Percentiles rank a stretch among this genome's conserved stretches.
Conservation (phyloP, 371 early-diverging fungal species). For the Rhizomucor miehei region DNA sequence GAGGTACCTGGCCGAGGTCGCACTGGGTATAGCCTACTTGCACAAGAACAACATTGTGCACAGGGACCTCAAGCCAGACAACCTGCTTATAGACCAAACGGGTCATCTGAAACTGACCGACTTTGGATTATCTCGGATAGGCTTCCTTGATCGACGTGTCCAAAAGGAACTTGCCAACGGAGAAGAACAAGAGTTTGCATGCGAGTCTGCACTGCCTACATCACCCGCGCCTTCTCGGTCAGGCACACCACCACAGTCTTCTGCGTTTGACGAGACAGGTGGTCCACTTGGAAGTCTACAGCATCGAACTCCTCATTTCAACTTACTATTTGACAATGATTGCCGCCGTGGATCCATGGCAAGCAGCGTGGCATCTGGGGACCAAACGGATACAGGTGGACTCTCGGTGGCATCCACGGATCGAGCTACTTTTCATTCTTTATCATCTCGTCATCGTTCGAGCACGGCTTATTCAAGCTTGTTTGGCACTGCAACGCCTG, state of each 20-base stretch:
- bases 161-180: conserved; percentile 47
- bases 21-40: conserved; percentile 92
- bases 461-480: conserved; percentile 18
- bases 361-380: conserved; percentile 17
- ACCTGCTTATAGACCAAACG: conserved; percentile 82
- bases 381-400: conserved; percentile 6
- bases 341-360: conserved; percentile 30
- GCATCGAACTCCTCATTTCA: conserved; percentile 35
- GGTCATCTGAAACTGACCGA: conserved; percentile 95
- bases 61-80: conserved; percentile 91
- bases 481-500: conserved; percentile 5
- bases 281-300: conserved; percentile 8
- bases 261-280: conserved; percentile 6
- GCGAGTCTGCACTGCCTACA: conserved; percentile 25
- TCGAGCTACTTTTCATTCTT: too few species aligned
- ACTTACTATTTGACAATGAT: conserved; percentile 20
- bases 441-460: conserved; percentile 10
- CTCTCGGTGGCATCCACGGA: too few species aligned
- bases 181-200: not conserved
- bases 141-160: conserved; percentile 81
- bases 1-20: conserved; percentile 94
- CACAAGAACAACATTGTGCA: conserved; percentile 84
- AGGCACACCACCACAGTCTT: conserved; percentile 8
- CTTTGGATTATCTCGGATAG: conserved; percentile 90
- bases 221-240: conserved; percentile 45